phyloP scores from a whole-genome alignment of 805 yeast genomes.

The Ogataea ramenticola region DNA sequence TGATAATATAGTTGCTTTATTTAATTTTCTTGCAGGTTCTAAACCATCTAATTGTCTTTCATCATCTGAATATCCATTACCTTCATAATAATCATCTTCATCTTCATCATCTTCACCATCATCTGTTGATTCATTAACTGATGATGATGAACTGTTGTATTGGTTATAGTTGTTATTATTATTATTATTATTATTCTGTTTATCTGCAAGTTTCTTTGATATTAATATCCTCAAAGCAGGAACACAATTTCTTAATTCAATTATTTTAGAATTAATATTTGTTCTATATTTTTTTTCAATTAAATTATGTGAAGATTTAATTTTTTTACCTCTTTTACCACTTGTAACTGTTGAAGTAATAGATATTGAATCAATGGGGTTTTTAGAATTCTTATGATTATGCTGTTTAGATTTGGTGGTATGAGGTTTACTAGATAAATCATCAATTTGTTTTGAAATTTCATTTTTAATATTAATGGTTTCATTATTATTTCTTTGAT shows the following conservation, averaged over 20 bases:
- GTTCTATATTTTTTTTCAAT: slow-evolving; percentile 77
- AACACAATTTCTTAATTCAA: slow-evolving; percentile 66
- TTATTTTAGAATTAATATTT: slow-evolving; percentile 64
- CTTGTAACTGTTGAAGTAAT: neutral
- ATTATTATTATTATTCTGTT: too few species aligned
- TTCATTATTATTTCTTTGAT: neutral
- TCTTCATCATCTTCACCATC: slow-evolving; percentile 35
- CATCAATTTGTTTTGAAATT: neutral
- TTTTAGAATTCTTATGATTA: neutral
- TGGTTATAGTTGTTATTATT: too few species aligned
- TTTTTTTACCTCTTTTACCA: slow-evolving; percentile 23
- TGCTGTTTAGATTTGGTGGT: neutral
- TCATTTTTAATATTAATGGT: neutral
- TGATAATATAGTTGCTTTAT: slow-evolving; percentile 68
- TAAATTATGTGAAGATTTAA: slow-evolving; percentile 65
- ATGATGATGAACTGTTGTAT: slow-evolving; percentile 2
- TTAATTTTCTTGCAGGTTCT: slow-evolving; percentile 67
- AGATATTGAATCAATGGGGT: neutral
- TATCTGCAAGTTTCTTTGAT: slow-evolving; percentile 30
- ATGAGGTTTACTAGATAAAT: neutral
- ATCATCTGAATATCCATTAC: slow-evolving; percentile 52
- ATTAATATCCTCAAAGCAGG: slow-evolving; percentile 55
- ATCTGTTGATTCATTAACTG: slow-evolving; percentile 3
- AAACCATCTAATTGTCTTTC: slow-evolving; percentile 58
- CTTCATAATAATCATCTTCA: slow-evolving; percentile 36